Evolutionary conservation across 345 rosid species (phyloP).

Genomic region (Mallotus nudiflorus): DNA sequence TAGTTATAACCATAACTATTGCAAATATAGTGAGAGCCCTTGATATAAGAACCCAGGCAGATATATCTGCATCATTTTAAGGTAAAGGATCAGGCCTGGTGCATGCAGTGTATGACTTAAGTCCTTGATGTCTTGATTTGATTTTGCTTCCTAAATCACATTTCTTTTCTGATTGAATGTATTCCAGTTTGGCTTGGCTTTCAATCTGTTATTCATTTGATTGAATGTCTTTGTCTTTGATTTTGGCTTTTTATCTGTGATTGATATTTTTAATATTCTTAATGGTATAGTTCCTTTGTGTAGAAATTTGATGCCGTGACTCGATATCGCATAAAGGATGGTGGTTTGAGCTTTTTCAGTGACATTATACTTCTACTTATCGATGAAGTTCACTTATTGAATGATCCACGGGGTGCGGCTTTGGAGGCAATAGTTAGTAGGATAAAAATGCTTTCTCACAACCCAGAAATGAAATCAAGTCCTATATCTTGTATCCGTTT

Average conservation of each 20-base stretch:
- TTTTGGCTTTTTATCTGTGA: background rate
- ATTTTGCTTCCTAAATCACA: background rate
- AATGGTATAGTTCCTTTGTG: slow-evolving; percentile 16
- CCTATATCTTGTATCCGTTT: slow-evolving; percentile 75
- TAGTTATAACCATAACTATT: background rate
- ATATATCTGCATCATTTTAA: background rate
- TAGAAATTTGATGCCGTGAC: slow-evolving; percentile 98
- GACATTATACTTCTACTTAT: slow-evolving; percentile 85
- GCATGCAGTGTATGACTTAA: background rate
- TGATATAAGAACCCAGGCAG: background rate
- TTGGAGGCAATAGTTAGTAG: slow-evolving; percentile 95
- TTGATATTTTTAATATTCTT: background rate
- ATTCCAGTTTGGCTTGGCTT: background rate
- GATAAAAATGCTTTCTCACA: slow-evolving; percentile 80
- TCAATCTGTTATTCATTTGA: too few relatives aligned
- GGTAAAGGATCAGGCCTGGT: background rate
- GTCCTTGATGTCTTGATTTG: slow-evolving; percentile 1
- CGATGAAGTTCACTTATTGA: slow-evolving; percentile 95
- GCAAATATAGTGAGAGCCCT: background rate
- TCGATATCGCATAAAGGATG: slow-evolving; percentile 81
- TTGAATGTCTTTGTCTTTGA: too few relatives aligned
- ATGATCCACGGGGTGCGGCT: slow-evolving; percentile 95
- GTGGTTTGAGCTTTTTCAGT: slow-evolving; percentile 92
- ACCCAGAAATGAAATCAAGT: slow-evolving; percentile 70
- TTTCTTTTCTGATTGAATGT: background rate